Evolutionary conservation across 306 rosid genomes (phyloP), one percentile per base, ranked within the genome.

Genomic region (Prunus kanzakura): DNA sequence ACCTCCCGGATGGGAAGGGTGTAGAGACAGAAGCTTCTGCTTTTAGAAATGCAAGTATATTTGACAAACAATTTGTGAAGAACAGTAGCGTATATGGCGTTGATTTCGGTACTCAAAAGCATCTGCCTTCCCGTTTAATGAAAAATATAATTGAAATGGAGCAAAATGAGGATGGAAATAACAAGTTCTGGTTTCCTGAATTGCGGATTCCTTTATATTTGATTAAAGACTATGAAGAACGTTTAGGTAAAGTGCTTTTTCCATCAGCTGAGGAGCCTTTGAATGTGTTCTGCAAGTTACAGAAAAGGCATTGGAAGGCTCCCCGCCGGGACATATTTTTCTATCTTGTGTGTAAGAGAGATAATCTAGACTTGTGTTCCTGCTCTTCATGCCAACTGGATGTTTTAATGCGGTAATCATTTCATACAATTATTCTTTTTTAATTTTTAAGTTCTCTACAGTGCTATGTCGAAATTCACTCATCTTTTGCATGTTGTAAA

Each of bases 61-160:
- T 89, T 81, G 91, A 81, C 74, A 91, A 85, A 73, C 91, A 84
- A 78, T 72, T 86, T 77, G 80, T 87, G 61, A 93, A 82, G 73
- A 91, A 88, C 46, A 87, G 82, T 78, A 75, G 30, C 64, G 71
- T 55, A 54, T 96, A 96, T 76, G 96, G 93, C 61, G 79, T 96
- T 82, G 93, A 85, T 69, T 96, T 96, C 84, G 93, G 93, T 49
- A 80, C 76, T 84, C 99, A 96, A 89, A 96, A 91, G 80, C 97
- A 92, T 85, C 97, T 96, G 87, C 92, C 99, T 83, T 87, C 90
- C 4, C 93, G 98, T 70, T 88, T 92, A 77, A 87, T 89, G 96
- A 96, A 91, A 88, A 91, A 80, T 84, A 81, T 89, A 78, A 63
- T 91, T 79, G 98, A 89, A 81, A 76, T 79, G 55, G 97, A 92